Base-by-base conservation (phyloP, 2,329 filamentous ascomycete genomes). In the Epicoccum nigrum region DNA sequence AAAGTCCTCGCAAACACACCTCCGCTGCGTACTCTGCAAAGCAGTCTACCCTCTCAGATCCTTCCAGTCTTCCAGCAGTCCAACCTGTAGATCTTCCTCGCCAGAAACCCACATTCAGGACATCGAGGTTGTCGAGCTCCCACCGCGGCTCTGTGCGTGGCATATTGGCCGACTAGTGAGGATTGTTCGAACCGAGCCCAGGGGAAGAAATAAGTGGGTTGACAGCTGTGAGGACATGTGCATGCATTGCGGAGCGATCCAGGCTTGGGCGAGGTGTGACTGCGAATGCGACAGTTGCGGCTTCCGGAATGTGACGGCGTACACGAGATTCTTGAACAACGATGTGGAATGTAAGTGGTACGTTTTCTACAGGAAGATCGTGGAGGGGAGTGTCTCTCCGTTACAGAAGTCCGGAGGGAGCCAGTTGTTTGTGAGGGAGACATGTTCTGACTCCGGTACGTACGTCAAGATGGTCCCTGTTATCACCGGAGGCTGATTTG, bases 171-270 rank as follows among this genome's bases (percentile, higher is more conserved):
- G 65, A 4, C 45, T 74, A 4, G 47, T 56, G n/a, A 56, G 56
- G 31, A 42, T 63, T 7, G 40, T 70, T 11, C 56, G 46, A 13
- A 67, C 67, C 0, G 55, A 38, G 7, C 11, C 48, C n/a, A 45
- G 52, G 3, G 62, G 61, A 2, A 59, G 48, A n/a, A 70, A 70
- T 19, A 58, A 62, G 38, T 74, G 71, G 71, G 46, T 58, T 21
- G 64, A 59, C 40, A 46, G 43, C 9, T 53, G 53, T 21, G 49
- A 59, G 32, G 43, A 56, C 4, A 68, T 74, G 58, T 74, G 72
- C 45, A 69, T 71, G 58, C 70, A 73, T 44, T 70, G 69, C 45
- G 68, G 70, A 13, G 50, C 50, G 3, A 59, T 73, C n/a, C 45
- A 60, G 19, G 58, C 39, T 1, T 70, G 66, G 67, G 16, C 34